Evolutionary conservation across 2,329 filamentous ascomycete genomes (phyloP), one percentile per base, ranked within the genome.

Genomic region (Apiospora pterosperma): DNA sequence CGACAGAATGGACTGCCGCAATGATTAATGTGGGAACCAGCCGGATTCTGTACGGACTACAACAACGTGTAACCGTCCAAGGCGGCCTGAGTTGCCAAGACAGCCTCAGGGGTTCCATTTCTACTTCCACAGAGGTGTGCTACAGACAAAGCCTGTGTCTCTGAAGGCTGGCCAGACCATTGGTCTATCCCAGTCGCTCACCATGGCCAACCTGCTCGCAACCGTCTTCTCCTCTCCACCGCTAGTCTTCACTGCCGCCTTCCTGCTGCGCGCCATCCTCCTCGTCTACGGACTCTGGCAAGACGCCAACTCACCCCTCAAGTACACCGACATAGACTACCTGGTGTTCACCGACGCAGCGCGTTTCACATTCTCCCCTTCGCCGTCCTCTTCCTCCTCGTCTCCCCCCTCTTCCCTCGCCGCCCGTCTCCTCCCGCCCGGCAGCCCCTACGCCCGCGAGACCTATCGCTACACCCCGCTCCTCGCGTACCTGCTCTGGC

Each of bases 271-370:
- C 66, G 75, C 87, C 6, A 76, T 81, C 36, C 88, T 99, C 68
- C 86, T 98, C 61, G 76, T 96, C 72, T 98, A 98, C 77, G 95
- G 96, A 65, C 86, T 93, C 66, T 94, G 92, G 83, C 96, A 99
- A 81, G 96, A 99, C 79, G 90, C 92, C 66, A 85, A 94, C 79
- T 96, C 93, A 8, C 90, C 95, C 16, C 81, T 99, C 74, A 98
- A 98, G 80, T 99, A 98, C 82, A 99, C 96, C 62, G 96, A 99
- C 79, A 97, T 99, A 72, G 96, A 99, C 83, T 99, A 99, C 79
- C 89, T 93, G 69, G 96, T 99, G 76, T 99, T 99, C 82, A 98
- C 96, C 60, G 95, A 98, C 77, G 96, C 96, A 31, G 88, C 96
- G 2, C 91, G 92, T 69, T 95, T 91, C 77, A 73, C 74, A 31